Percentiles rank a stretch among this genome's conserved stretches.
Conservation (phyloP, 352 stramenopile species). For the Phytophthora aleatoria region DNA sequence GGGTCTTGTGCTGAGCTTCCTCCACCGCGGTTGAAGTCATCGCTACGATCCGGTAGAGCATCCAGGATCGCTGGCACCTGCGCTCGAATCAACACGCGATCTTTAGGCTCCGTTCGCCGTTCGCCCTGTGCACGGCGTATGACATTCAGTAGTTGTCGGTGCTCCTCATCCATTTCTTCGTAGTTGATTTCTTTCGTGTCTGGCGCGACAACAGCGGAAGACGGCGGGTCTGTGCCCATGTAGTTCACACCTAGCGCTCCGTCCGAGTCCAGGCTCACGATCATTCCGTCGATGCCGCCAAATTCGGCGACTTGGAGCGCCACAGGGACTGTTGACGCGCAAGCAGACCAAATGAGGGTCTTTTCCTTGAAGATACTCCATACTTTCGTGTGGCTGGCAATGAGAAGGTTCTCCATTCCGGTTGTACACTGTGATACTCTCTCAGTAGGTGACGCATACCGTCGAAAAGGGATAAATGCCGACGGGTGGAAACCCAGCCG, state of each 20-base stretch:
- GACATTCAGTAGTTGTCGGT: constrained; percentile 86
- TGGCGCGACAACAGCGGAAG: constrained; percentile 63
- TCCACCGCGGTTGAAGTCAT: constrained; percentile 44
- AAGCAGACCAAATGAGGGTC: constrained; percentile 81
- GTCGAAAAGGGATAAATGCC: constrained; percentile 60
- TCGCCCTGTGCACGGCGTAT: constrained; percentile 81
- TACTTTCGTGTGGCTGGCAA: constrained; percentile 75
- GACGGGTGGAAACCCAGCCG: constrained; percentile 74
- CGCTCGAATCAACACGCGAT: constrained; percentile 73
- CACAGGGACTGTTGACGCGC: constrained; percentile 58
- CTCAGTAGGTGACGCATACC: constrained; percentile 25
- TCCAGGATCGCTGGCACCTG: constrained; percentile 80
- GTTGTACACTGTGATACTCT: constrained; percentile 9
- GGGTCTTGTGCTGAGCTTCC: constrained; percentile 12
- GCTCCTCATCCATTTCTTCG: constrained; percentile 91
- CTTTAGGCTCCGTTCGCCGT: constrained; percentile 66
- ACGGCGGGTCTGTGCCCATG: constrained; percentile 89
- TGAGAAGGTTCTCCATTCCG: constrained; percentile 72
- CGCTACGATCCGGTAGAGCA: constrained; percentile 40
- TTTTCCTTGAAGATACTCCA: constrained; percentile 84
- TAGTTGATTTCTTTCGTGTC: constrained; percentile 90
- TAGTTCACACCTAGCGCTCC: constrained; percentile 85
- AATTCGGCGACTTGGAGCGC: constrained; percentile 71
- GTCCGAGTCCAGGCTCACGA: constrained; percentile 79
- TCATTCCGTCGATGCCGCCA: constrained; percentile 76